Percentiles rank a stretch among this genome's conserved stretches.
Evolutionary conservation across 208 protist genomes (phyloP).

Genomic region (Trypanosoma melophagium): DNA sequence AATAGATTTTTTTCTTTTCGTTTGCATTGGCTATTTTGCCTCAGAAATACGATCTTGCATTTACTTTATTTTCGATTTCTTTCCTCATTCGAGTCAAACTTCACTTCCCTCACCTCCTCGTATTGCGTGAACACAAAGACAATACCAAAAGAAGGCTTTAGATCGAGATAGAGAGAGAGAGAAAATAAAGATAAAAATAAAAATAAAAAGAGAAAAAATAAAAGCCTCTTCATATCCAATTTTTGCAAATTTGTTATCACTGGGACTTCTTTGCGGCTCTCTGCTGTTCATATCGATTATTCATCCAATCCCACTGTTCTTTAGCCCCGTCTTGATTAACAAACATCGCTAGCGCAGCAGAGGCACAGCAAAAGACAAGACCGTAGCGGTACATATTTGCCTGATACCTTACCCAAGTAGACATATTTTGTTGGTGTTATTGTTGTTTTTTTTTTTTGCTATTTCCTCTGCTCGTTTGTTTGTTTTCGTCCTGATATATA

Average conservation of each 20-base stretch:
- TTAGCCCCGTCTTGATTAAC: slow-evolving; percentile 43
- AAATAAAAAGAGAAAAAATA: slow-evolving; percentile 18
- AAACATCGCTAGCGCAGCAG: slow-evolving; percentile 49
- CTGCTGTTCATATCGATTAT: slow-evolving; percentile 26
- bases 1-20: neutral
- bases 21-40: neutral
- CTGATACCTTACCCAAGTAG: slow-evolving; percentile 44
- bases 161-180: no score
- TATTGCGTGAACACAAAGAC: no score
- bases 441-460: neutral
- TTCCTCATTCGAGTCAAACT: neutral
- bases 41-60: no score
- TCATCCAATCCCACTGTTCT: slow-evolving; percentile 75
- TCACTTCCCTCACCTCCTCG: neutral
- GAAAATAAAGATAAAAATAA: neutral
- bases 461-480: neutral
- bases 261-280: slow-evolving; percentile 27
- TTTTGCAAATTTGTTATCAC: slow-evolving; percentile 1
- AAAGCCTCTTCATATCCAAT: slow-evolving; percentile 6
- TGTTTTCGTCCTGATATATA: neutral
- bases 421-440: slow-evolving; percentile 26
- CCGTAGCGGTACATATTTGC: slow-evolving; percentile 71
- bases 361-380: slow-evolving; percentile 75
- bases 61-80: neutral
- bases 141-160: no score